These are phyloP conservation scores for Anthoceros angustus DNA, from an alignment of 225 moss, liverwort and hornwort genomes.

Conservation along the genomic window DNA sequence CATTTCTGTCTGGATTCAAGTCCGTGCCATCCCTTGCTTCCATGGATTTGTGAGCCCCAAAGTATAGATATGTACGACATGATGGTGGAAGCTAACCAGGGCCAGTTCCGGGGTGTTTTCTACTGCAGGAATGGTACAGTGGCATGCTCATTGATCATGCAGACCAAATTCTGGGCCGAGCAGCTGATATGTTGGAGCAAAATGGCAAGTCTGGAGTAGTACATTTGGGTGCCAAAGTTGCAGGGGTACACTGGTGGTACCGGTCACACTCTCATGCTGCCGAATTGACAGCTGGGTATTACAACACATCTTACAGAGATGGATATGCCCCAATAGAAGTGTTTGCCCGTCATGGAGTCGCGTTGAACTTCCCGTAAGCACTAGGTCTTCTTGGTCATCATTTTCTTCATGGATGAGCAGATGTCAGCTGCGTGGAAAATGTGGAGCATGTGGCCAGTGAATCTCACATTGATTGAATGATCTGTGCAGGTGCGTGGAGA, in stretches of 20 bases:
- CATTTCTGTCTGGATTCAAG: no score
- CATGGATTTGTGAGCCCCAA: constrained; percentile 17
- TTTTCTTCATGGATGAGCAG: background rate
- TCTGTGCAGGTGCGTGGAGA: constrained; percentile 22
- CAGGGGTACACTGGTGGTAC: constrained; percentile 46
- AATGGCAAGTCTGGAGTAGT: background rate
- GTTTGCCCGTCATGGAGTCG: constrained; percentile 28
- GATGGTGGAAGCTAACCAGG: constrained; percentile 7
- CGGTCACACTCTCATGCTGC: constrained; percentile 30
- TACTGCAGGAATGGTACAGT: constrained; percentile 16
- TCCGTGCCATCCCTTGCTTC: constrained; percentile 13
- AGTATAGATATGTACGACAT: constrained; percentile 15
- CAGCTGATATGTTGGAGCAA: constrained; percentile 8
- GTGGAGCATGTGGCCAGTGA: background rate
- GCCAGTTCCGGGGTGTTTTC: constrained; percentile 19
- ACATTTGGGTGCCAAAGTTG: constrained; percentile 18
- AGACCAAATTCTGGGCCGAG: constrained; percentile 9
- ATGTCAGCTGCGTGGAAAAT: background rate
- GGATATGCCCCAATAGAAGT: constrained; percentile 33
- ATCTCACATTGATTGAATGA: background rate
- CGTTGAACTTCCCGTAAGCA: constrained; percentile 26
- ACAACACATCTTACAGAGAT: constrained; percentile 28
- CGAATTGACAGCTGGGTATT: constrained; percentile 40
- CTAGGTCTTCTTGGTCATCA: background rate
- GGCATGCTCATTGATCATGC: constrained; percentile 10